phyloP scores from a whole-genome alignment of 139 green algal genomes.

The Coelastrella sp. region DNA sequence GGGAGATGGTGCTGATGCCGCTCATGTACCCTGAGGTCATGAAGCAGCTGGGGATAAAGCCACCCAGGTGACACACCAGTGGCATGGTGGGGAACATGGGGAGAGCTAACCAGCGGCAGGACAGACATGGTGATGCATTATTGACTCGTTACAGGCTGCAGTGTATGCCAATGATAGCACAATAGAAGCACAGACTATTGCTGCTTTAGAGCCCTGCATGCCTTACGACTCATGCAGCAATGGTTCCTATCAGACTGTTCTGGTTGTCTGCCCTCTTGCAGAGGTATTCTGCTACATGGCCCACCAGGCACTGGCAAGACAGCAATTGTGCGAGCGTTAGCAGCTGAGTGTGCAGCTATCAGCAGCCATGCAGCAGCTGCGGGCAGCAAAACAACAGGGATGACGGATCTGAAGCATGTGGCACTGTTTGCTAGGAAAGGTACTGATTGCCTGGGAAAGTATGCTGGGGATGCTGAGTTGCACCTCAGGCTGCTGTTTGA shows the following conservation, averaged over 20 bases:
- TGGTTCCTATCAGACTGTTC: background rate
- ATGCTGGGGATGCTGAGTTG: conserved; percentile 88
- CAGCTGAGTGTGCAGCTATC: conserved; percentile 58
- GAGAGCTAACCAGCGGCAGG: no score
- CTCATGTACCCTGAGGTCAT: conserved; percentile 87
- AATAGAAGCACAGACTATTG: no score
- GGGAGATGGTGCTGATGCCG: conserved; percentile 89
- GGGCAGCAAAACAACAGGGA: background rate
- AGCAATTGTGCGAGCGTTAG: conserved; percentile 70
- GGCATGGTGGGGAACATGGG: no score
- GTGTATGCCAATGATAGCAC: no score
- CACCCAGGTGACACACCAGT: conserved; percentile 64
- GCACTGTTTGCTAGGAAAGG: conserved; percentile 87
- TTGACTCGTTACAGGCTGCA: no score
- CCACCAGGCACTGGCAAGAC: conserved; percentile 83
- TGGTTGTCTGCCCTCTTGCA: conserved; percentile 38
- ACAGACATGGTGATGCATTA: no score
- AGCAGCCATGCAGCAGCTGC: background rate
- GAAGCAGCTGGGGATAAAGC: conserved; percentile 63
- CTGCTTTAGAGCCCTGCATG: no score
- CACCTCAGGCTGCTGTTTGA: conserved; percentile 89
- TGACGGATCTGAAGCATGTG: conserved; percentile 59
- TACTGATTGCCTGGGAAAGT: conserved; percentile 94
- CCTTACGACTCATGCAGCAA: no score
- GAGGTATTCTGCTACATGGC: conserved; percentile 80